Base-by-base conservation (phyloP, 495 filamentous ascomycete species). In the Lophiostoma macrostomum region DNA sequence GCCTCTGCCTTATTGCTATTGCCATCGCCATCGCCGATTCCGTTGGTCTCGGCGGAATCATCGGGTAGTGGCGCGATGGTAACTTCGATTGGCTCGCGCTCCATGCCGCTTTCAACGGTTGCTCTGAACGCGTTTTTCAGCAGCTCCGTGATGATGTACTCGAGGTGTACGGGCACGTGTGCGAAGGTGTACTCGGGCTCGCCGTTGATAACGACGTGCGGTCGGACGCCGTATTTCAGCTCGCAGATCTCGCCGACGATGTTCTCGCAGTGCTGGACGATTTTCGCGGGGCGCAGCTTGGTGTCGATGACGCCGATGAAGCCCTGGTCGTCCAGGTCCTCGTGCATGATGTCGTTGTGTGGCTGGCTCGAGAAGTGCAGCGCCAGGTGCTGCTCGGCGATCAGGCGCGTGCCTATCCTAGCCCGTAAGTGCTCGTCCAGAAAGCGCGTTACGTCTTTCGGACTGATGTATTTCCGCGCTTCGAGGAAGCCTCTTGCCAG, bases 301-400 rank as follows among this genome's bases (percentile, higher is more conserved):
- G 93, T 97, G 73, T 98, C 93, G 54, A 98, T 96, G 8, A 95
- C 90, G n/a, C 93, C 93, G 54, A 96, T 94, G 65, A 90, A 96
- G 45, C 82, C 84, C 2, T 37, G 71, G 22, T 76, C 72, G 1
- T 76, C 72, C n/a, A 70, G 74, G 7, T 74, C 73, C 1, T 72
- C 47, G 1, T 51, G 56, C 23, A 50, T 43, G 2, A 72, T 74
- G 44, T 80, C 76, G 38, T 75, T 73, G 65, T 87, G 82, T 22
- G 87, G 85, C 34, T 85, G 81, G 8, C 82, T 86, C 37, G 87
- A 88, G 55, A 87, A 86, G 69, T 96, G 93, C 13, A 97, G 76
- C 14, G 91, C 91, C 48, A 98, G 86, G 68, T 98, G 93, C 68
- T 98, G 93, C 69, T 98, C 93, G 5, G 93, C 93, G 50, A 98